Evolutionary conservation across 164 flowering plant species (phyloP).

Genomic region (Magnolia sinica): DNA sequence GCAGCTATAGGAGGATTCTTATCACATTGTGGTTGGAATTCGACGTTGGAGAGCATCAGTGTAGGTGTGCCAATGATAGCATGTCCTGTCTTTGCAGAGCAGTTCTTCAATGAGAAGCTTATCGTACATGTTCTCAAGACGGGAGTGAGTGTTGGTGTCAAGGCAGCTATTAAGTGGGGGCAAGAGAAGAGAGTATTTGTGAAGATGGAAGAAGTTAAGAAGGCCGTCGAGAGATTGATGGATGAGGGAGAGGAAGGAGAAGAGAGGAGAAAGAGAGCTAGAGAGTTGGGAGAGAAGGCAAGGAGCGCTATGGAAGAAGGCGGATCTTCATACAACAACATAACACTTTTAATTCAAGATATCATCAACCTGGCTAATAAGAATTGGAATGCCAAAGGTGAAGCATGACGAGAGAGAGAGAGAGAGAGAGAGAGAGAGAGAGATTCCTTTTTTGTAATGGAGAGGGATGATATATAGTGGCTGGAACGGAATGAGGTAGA

Average conservation of each 20-base stretch:
- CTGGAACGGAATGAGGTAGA: too few relatives aligned
- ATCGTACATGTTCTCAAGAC: constrained; percentile 35
- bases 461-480: too few relatives aligned
- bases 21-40: constrained; percentile 72
- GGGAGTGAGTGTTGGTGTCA: constrained; percentile 41
- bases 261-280: constrained; percentile 32
- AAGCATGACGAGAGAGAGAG: too few relatives aligned
- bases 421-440: too few relatives aligned
- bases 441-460: too few relatives aligned
- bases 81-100: constrained; percentile 60
- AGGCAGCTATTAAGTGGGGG: constrained; percentile 32
- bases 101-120: constrained; percentile 55
- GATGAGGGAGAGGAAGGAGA: constrained; percentile 34
- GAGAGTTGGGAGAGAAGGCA: constrained; percentile 32
- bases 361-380: constrained; percentile 7
- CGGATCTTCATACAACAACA: constrained; percentile 46
- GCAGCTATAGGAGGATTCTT: constrained; percentile 46
- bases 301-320: constrained; percentile 42
- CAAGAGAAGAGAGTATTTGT: constrained; percentile 30
- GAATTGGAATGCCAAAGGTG: too few relatives aligned
- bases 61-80: constrained; percentile 57
- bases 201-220: constrained; percentile 21
- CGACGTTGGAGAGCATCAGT: constrained; percentile 45
- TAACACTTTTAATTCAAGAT: constrained; percentile 36
- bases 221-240: constrained; percentile 35